Evolutionary conservation across 352 stramenopile species (phyloP).

Genomic region (Globisporangium nodosum): DNA sequence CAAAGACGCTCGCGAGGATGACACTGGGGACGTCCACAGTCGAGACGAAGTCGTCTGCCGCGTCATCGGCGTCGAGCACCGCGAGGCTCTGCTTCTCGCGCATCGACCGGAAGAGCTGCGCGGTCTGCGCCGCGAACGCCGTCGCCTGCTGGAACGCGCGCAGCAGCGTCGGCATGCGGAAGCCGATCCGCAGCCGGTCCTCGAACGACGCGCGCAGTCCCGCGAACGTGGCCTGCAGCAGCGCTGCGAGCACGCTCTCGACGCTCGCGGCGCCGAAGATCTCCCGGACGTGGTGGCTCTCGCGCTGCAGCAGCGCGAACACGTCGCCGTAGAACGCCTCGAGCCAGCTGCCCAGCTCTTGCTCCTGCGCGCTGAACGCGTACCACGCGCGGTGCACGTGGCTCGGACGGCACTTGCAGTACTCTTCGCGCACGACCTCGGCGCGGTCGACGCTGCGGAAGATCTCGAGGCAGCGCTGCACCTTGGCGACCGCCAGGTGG

Average conservation of each 20-base stretch:
- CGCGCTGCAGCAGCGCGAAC: slow-evolving; percentile 45
- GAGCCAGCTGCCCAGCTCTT: slow-evolving; percentile 24
- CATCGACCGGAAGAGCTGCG: slow-evolving; percentile 38
- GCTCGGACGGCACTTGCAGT: slow-evolving; percentile 34
- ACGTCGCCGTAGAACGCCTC: slow-evolving; percentile 54
- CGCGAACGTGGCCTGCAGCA: slow-evolving; percentile 49
- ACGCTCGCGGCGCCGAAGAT: slow-evolving; percentile 37
- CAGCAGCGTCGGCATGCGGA: slow-evolving; percentile 28
- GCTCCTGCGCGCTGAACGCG: slow-evolving; percentile 26
- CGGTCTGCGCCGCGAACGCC: slow-evolving; percentile 34
- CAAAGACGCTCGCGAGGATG: slow-evolving; percentile 34
- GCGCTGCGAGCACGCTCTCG: slow-evolving; percentile 24
- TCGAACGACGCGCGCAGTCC: slow-evolving; percentile 46
- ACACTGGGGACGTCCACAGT: slow-evolving; percentile 6
- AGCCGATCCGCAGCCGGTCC: slow-evolving; percentile 29
- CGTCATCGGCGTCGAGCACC: background rate
- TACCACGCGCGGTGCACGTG: slow-evolving; percentile 57
- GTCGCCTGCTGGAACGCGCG: slow-evolving; percentile 38
- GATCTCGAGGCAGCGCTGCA: slow-evolving; percentile 47
- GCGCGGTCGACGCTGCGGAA: slow-evolving; percentile 40
- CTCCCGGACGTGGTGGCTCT: slow-evolving; percentile 32
- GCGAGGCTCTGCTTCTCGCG: slow-evolving; percentile 16
- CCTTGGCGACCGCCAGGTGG: slow-evolving; percentile 28
- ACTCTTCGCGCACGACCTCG: slow-evolving; percentile 42
- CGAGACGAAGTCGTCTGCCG: background rate